A percentile compares a stretch with the other conserved stretches of the same genome.
phyloP scores from a whole-genome alignment of 352 stramenopile species.

The Pythium biforme region DNA sequence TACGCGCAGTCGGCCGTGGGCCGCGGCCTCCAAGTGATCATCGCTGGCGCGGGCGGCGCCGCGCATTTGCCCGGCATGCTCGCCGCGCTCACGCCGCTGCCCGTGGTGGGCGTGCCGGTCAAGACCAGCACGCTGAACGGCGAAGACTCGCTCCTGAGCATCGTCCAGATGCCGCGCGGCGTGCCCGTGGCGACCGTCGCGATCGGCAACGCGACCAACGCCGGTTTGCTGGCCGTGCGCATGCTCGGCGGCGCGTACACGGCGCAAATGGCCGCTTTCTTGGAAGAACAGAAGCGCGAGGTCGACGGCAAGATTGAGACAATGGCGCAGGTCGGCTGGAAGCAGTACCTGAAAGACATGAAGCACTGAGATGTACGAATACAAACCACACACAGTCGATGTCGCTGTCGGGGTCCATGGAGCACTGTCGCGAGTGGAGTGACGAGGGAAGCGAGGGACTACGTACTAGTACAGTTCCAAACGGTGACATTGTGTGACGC shows the following conservation, averaged over 20 bases:
- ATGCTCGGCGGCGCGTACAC: slow-evolving; percentile 90
- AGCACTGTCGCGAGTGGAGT: too few species aligned
- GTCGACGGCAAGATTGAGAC: slow-evolving; percentile 92
- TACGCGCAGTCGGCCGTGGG: slow-evolving; percentile 91
- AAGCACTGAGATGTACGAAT: not conserved
- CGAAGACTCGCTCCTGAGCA: slow-evolving; percentile 97
- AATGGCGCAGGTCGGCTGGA: slow-evolving; percentile 87
- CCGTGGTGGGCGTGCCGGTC: slow-evolving; percentile 96
- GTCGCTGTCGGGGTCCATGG: too few species aligned
- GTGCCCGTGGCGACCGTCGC: slow-evolving; percentile 98
- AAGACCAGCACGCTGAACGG: slow-evolving; percentile 98
- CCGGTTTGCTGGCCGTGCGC: slow-evolving; percentile 95
- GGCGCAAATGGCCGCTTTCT: slow-evolving; percentile 91
- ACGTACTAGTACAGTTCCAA: too few species aligned
- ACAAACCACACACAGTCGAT: not conserved
- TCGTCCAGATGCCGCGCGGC: slow-evolving; percentile 98
- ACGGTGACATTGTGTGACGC: too few species aligned
- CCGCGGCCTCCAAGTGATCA: slow-evolving; percentile 93
- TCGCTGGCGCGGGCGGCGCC: slow-evolving; percentile 95
- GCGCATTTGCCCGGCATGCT: slow-evolving; percentile 97
- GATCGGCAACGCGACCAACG: slow-evolving; percentile 98
- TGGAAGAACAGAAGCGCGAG: slow-evolving; percentile 89
- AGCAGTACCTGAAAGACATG: slow-evolving; percentile 82
- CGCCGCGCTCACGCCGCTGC: slow-evolving; percentile 78
- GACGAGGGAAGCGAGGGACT: too few species aligned